Percentiles rank a stretch among this genome's conserved stretches.
Evolutionary conservation across 306 rosid genomes (phyloP).

Genomic region (Boehmeria nivea): DNA sequence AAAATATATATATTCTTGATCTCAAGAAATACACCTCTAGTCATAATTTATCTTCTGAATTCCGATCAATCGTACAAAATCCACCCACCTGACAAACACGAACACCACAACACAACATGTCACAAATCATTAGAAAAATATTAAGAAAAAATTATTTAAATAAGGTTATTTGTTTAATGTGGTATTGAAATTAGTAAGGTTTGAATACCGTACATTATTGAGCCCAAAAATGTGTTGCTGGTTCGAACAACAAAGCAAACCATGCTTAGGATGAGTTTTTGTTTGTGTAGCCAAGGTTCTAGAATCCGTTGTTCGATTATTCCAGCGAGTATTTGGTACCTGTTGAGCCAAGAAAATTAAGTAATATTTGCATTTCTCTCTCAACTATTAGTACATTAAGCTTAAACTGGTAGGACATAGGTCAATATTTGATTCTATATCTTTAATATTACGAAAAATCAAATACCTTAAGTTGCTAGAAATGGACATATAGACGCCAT

Average conservation of each 20-base stretch:
- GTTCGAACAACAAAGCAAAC: slow-evolving; percentile 48
- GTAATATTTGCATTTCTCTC: no score
- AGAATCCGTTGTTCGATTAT: slow-evolving; percentile 44
- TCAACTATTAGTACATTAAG: no score
- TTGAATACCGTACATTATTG: slow-evolving; percentile 32
- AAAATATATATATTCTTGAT: neutral
- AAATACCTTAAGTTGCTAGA: slow-evolving; percentile 91
- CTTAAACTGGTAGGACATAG: no score
- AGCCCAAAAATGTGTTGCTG: slow-evolving; percentile 53
- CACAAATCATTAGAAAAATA: slow-evolving; percentile 5
- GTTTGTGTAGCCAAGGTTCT: slow-evolving; percentile 43
- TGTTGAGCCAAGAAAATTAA: slow-evolving; percentile 4
- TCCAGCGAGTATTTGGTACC: slow-evolving; percentile 55
- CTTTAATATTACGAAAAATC: no score
- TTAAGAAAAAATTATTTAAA: neutral
- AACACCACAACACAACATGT: slow-evolving; percentile 6
- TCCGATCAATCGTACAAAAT: slow-evolving; percentile 78
- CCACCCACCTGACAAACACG: slow-evolving; percentile 69
- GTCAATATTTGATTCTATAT: no score
- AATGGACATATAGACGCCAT: slow-evolving; percentile 87
- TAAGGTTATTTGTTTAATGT: no score
- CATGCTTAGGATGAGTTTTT: slow-evolving; percentile 37
- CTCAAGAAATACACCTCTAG: slow-evolving; percentile 13
- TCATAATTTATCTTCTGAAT: slow-evolving; percentile 51
- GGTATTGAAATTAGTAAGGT: neutral